phyloP scores from a whole-genome alignment of 2,329 filamentous ascomycete genomes.

The Aureobasidium sp. region DNA sequence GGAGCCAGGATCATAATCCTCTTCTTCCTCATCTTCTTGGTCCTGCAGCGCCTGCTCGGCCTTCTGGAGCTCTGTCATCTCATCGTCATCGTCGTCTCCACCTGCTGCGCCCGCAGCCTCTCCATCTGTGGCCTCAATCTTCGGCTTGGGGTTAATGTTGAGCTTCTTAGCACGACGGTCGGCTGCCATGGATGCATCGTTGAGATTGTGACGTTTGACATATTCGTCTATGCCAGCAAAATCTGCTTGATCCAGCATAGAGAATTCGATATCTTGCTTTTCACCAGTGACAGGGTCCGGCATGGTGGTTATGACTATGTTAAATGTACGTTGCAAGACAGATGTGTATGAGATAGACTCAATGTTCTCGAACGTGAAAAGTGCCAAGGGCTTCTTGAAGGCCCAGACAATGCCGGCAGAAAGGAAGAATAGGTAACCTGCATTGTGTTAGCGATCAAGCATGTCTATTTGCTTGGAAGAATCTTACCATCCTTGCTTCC shows the following conservation, averaged over 20 bases:
- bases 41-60: constrained; percentile 26
- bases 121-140: constrained; percentile 21
- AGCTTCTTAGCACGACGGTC: constrained; percentile 51
- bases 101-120: constrained; percentile 19
- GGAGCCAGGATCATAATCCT: constrained; percentile 32
- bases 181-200: constrained; percentile 56
- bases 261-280: constrained; percentile 52
- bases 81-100: constrained; percentile 26
- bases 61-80: constrained; percentile 32
- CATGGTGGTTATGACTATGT: constrained; percentile 45
- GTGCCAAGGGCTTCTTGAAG: constrained; percentile 57
- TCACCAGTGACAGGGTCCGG: constrained; percentile 21
- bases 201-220: constrained; percentile 51
- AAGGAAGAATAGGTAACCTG: constrained; percentile 56
- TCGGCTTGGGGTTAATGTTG: constrained; percentile 38
- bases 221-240: constrained; percentile 55
- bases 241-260: constrained; percentile 57
- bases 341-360: constrained; percentile 55
- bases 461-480: too few species aligned
- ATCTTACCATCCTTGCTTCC: constrained; percentile 55
- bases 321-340: constrained; percentile 58
- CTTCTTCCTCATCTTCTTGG: constrained; percentile 34
- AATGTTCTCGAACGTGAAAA: constrained; percentile 52
- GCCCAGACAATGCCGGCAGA: constrained; percentile 53
- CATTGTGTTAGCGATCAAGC: not conserved